phyloP scores from a whole-genome alignment of 2,329 filamentous ascomycete genomes.

The Sporothrix globosa region DNA sequence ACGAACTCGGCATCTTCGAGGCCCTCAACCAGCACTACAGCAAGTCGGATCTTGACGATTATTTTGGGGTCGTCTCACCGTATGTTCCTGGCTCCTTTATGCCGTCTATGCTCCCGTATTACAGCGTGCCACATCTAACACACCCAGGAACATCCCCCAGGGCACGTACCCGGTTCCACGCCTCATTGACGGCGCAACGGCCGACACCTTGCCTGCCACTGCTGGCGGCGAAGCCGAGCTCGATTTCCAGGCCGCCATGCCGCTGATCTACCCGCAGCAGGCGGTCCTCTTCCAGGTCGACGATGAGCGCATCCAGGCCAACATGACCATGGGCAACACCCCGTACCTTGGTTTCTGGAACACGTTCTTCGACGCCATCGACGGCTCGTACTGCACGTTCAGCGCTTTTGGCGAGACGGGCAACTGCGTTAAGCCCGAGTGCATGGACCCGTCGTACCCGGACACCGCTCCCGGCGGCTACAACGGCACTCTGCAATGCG shows the following conservation, averaged over 20 bases:
- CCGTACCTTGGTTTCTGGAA: slow-evolving; percentile 39
- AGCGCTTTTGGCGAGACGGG: slow-evolving; percentile 53
- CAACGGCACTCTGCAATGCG: slow-evolving; percentile 48
- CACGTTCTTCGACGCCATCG: slow-evolving; percentile 53
- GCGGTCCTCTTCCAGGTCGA: slow-evolving; percentile 43
- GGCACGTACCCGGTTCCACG: slow-evolving; percentile 41
- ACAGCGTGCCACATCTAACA: neutral
- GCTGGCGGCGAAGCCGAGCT: slow-evolving; percentile 48
- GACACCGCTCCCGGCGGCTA: slow-evolving; percentile 52
- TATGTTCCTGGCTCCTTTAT: slow-evolving; percentile 13
- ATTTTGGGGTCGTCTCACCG: slow-evolving; percentile 34
- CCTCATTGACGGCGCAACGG: slow-evolving; percentile 39
- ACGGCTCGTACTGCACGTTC: slow-evolving; percentile 56
- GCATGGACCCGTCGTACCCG: slow-evolving; percentile 54
- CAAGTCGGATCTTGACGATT: slow-evolving; percentile 39
- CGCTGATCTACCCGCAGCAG: slow-evolving; percentile 56
- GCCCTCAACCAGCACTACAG: slow-evolving; percentile 39
- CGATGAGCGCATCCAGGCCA: slow-evolving; percentile 42
- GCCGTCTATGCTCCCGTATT: neutral
- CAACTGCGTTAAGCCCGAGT: slow-evolving; percentile 44
- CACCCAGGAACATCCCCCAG: slow-evolving; percentile 36
- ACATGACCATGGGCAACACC: slow-evolving; percentile 33
- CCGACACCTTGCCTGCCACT: slow-evolving; percentile 18
- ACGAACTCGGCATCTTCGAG: slow-evolving; percentile 41
- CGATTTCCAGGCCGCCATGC: slow-evolving; percentile 53